A percentile compares a stretch with the other conserved stretches of the same genome.
These are phyloP conservation scores for Dalbergia cochinchinensis DNA, from an alignment of 306 rosid genomes.

Conservation along the genomic window DNA sequence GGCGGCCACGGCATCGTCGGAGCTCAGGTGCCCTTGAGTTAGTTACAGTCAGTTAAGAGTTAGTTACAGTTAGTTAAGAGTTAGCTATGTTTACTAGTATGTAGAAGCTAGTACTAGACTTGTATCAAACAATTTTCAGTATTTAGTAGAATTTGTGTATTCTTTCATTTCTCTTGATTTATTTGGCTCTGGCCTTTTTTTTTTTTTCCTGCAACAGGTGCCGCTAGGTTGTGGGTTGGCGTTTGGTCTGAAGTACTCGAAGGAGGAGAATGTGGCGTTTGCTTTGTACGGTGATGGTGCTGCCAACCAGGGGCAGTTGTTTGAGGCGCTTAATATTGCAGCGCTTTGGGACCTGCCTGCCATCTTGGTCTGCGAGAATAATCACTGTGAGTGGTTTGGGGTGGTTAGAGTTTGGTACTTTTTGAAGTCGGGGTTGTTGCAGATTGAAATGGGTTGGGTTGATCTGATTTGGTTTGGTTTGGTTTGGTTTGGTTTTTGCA, in stretches of 20 bases:
- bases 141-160: not conserved
- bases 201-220: constrained; percentile 47
- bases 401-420: constrained; percentile 3
- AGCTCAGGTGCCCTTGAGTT: constrained; percentile 69
- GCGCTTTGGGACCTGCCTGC: constrained; percentile 98
- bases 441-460: not conserved
- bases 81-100: not conserved
- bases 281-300: constrained; percentile 92
- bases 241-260: constrained; percentile 81
- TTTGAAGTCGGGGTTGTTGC: not conserved
- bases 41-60: not conserved
- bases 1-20: constrained; percentile 98
- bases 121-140: not conserved
- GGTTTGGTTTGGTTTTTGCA: constrained; percentile 45
- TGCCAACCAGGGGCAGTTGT: constrained; percentile 94
- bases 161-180: not conserved
- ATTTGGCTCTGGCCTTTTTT: not conserved
- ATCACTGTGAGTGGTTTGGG: constrained; percentile 72
- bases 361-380: constrained; percentile 95
- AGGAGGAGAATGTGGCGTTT: constrained; percentile 81
- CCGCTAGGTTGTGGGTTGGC: constrained; percentile 92
- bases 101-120: not conserved
- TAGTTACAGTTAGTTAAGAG: not conserved
- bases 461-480: not conserved
- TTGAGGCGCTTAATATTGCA: constrained; percentile 88